Evolutionary conservation across 768 basidiomycete genomes (phyloP), one percentile per base, ranked within the genome.

Genomic region (Lepiota venenata): DNA sequence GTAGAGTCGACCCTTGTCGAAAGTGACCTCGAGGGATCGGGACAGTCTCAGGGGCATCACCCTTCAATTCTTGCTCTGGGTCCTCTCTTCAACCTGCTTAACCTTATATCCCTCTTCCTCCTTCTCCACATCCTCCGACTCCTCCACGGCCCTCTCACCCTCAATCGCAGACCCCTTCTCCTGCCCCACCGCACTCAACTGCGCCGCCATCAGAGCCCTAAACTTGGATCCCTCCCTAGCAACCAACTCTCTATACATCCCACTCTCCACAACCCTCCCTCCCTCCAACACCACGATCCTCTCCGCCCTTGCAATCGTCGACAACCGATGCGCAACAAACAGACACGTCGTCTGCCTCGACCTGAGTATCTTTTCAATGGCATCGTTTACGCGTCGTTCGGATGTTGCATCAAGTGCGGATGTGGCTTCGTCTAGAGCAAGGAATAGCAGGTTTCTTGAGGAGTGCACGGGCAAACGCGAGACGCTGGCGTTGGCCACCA

Each of bases 401-500:
- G 91, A 91, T 1, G 90, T 83, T 11, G 93, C 93, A 65, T 96
- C 93, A 53, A 96, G 69, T 12, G 93, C 87, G 58, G 87, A 89
- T 38, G 92, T 91, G 15, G 91, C 93, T 71, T 97, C 93, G 58
- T 96, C 93, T 36, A 97, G 72, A 8, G 91, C 87, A 50, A 98
- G 71, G 25, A n/a, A 98, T 89, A 1, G 84, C 83, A 0, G 96
- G 96, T 53, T 89, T 91, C 68, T 90, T 91, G 40, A 98, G 75
- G 15, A 98, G 71, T 0, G 96, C 96, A 3, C 95, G 81, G 0
- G 90, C 89, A 55, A 92, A 91, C 0, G 90, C 90, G 5, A 91
- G 74, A 0, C 90, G 82, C 60, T 92, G 90, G 11, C 89, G 77
- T 60, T 93, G 91, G 3, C 91, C 91, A 5, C 91, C 91, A 63